Conservation (phyloP, 768 basidiomycete genomes). For the Rhodotorula diobovata region DNA sequence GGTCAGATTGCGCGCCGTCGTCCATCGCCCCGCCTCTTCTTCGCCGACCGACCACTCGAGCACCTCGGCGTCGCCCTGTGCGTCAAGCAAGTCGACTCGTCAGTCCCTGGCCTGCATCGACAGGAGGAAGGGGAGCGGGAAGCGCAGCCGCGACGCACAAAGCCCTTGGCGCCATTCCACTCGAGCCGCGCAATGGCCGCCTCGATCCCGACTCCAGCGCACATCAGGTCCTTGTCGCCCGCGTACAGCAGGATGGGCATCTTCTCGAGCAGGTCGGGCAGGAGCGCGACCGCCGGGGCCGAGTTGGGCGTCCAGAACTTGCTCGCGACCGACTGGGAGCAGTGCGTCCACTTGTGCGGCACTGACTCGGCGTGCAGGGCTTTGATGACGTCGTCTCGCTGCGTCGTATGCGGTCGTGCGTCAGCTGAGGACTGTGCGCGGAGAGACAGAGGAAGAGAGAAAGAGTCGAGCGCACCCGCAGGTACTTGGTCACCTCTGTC, state of each 20-base stretch:
- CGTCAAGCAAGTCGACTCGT: background rate
- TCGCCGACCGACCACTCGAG: conserved; percentile 60
- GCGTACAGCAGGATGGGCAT: conserved; percentile 69
- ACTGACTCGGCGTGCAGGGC: conserved; percentile 69
- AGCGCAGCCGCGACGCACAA: conserved; percentile 58
- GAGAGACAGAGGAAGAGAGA: background rate
- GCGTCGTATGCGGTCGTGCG: too few species aligned
- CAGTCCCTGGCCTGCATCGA: background rate
- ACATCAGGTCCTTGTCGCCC: conserved; percentile 93
- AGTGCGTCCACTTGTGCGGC: conserved; percentile 75
- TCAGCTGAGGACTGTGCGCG: background rate
- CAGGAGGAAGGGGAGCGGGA: too few species aligned
- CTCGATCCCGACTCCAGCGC: conserved; percentile 89
- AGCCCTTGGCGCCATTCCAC: conserved; percentile 80
- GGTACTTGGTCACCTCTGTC: conserved; percentile 66
- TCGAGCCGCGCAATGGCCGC: conserved; percentile 72
- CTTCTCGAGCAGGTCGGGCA: conserved; percentile 71
- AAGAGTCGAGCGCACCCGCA: conserved; percentile 56
- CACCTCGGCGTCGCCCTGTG: conserved; percentile 43
- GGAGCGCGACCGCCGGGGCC: conserved; percentile 66
- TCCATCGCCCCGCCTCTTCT: conserved; percentile 83
- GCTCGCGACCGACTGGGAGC: conserved; percentile 61
- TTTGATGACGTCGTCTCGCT: conserved; percentile 73
- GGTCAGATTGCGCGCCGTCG: conserved; percentile 77
- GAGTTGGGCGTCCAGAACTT: conserved; percentile 60